phyloP scores from a whole-genome alignment of 148 eudicot species.

The Dianthus caryophyllus region DNA sequence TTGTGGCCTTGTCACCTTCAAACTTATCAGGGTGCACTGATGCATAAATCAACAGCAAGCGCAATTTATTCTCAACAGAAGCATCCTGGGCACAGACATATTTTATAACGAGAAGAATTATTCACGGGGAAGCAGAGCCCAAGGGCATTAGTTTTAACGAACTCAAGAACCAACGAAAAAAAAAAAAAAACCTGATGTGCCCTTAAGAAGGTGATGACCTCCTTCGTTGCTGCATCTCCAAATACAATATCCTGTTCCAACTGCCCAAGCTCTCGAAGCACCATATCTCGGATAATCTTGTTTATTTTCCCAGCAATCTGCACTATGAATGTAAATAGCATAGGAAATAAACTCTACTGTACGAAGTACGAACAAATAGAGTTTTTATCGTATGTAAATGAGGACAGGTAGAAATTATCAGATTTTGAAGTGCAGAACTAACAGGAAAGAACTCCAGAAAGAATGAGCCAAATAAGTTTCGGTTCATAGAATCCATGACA shows the following conservation, averaged over 20 bases:
- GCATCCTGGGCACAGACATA: constrained; percentile 43
- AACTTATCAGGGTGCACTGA: constrained; percentile 87
- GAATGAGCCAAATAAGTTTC: not conserved
- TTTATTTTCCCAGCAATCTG: constrained; percentile 97
- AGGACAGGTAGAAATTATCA: not conserved
- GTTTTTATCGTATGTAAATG: not conserved
- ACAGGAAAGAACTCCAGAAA: not conserved
- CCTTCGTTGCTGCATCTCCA: constrained; percentile 96
- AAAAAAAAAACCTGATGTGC: constrained; percentile 46
- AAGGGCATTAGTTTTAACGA: not conserved
- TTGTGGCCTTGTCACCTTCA: constrained; percentile 92
- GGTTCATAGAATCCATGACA: not conserved
- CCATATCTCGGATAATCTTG: constrained; percentile 61
- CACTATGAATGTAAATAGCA: constrained; percentile 13
- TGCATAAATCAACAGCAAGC: constrained; percentile 86
- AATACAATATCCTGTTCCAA: constrained; percentile 98
- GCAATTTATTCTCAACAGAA: constrained; percentile 63
- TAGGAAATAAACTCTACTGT: not conserved
- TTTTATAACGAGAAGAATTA: not conserved
- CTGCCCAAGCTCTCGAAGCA: constrained; percentile 89
- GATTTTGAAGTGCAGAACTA: not conserved
- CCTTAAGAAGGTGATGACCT: constrained; percentile 73
- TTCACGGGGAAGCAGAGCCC: not conserved
- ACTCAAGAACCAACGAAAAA: constrained; percentile 1
- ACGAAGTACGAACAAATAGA: not conserved